Base-by-base conservation (phyloP, 1,284 basidiomycete genomes). In the Ceratobasidium sp. region DNA sequence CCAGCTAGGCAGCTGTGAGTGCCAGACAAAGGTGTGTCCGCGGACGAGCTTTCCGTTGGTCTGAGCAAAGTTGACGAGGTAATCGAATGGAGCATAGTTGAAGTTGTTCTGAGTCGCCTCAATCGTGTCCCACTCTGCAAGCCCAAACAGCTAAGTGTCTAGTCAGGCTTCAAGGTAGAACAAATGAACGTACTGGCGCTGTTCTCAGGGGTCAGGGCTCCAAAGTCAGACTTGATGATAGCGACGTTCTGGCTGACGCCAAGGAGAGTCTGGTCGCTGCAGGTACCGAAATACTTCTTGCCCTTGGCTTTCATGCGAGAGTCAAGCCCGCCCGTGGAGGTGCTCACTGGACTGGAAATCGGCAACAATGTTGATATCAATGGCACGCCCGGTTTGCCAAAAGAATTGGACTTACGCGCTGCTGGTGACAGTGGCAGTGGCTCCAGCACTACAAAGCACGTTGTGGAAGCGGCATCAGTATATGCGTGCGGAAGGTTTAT, bases 231-330 rank as follows among this genome's bases (percentile, higher is more conserved):
- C 56, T 37, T 65, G 37, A 74, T 29, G 29, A 74, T 69, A 1
- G 2, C n/a, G 2, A 24, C 48, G 43, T 68, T 74, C n/a, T 74
- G 74, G 2, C 54, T 14, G 56, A 48, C 22, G 43, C 41, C 37
- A 43, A 74, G 16, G n/a, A 53, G 48, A 53, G 11, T 22, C 4
- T 43, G 27, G 46, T 74, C 74, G 16, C 54, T 22, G 58, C 54
- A 61, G 0, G 64, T 61, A 16, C 74, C 74, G 19, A 74, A 74
- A 31, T 74, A 74, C 29, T 62, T 46, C 39, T 74, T 74, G 4
- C 75, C 72, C 62, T 82, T 79, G 58, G 77, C 76, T 16, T 78
- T 77, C n/a, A 82, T 81, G 41, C 81, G 80, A 13, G 73, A 77
- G 75, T 81, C 80, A 16, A 82, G 77, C n/a, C 79, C 78, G 43